Conservation (phyloP, 1,139 yeast species). For the Blastobotrys illinoisensis region DNA sequence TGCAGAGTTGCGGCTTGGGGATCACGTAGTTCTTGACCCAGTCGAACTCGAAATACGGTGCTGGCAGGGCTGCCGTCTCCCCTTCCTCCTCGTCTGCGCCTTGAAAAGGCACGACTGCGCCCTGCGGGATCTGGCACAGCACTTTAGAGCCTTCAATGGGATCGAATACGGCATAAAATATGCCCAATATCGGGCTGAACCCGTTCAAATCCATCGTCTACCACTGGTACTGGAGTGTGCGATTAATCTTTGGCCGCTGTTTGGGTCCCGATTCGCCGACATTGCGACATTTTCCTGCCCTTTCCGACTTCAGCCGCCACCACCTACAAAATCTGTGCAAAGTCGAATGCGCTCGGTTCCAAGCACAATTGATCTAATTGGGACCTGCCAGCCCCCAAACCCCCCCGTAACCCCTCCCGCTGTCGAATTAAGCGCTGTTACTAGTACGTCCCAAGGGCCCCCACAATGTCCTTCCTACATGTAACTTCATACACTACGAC, state of each 20-base stretch:
- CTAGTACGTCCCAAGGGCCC: too few relatives aligned
- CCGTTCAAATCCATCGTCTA: conserved; percentile 37
- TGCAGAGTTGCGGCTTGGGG: conserved; percentile 89
- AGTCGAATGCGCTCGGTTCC: too few relatives aligned
- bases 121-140: conserved; percentile 85
- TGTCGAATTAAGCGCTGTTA: too few relatives aligned
- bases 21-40: conserved; percentile 83
- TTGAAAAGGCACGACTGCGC: conserved; percentile 39
- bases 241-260: too few relatives aligned
- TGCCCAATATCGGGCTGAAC: conserved; percentile 76
- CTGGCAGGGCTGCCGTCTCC: conserved; percentile 33
- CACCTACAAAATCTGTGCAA: too few relatives aligned
- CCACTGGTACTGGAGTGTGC: too few relatives aligned
- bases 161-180: conserved; percentile 88
- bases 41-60: conserved; percentile 65
- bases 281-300: not conserved
- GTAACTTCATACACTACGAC: too few relatives aligned
- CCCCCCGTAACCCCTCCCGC: too few relatives aligned
- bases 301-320: too few relatives aligned
- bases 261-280: not conserved
- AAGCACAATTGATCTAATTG: too few relatives aligned
- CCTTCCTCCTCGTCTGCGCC: conserved; percentile 25
- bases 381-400: too few relatives aligned
- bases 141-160: conserved; percentile 95
- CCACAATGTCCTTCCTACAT: not conserved